phyloP scores from a whole-genome alignment of 257 asterid species.

The Nicotiana otophora region DNA sequence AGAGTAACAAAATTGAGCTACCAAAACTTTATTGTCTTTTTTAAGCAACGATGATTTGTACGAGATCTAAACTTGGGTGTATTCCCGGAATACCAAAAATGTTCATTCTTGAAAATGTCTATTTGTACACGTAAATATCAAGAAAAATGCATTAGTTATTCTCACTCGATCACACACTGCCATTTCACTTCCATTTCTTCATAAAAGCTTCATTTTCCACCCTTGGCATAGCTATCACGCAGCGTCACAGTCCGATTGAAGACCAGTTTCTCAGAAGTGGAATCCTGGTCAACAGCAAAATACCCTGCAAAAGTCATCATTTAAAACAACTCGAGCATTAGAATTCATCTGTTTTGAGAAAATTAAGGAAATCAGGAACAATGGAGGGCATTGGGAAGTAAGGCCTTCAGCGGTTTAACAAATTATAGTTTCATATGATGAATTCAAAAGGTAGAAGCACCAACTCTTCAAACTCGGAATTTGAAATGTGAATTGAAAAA shows the following conservation, averaged over 20 bases:
- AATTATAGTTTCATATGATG: neutral
- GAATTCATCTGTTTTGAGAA: neutral
- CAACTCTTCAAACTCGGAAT: neutral
- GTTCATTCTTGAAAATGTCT: neutral
- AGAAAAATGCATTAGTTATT: neutral
- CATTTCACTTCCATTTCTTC: neutral
- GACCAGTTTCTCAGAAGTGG: slow-evolving; percentile 54
- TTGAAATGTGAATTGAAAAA: neutral
- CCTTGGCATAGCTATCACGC: slow-evolving; percentile 59
- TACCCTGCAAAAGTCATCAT: slow-evolving; percentile 40
- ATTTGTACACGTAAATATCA: slow-evolving; percentile 6
- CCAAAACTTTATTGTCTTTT: neutral
- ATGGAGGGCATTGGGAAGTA: neutral
- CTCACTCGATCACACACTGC: neutral
- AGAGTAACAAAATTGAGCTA: neutral
- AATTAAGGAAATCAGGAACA: neutral
- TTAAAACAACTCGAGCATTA: neutral
- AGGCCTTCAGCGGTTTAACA: too few relatives aligned
- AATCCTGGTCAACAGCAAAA: slow-evolving; percentile 64
- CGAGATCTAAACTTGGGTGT: neutral
- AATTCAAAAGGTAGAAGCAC: neutral
- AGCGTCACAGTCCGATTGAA: slow-evolving; percentile 73
- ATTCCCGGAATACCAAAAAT: neutral
- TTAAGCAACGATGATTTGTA: neutral
- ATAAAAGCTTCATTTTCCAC: slow-evolving; percentile 38